These are phyloP conservation scores for Rauvolfia tetraphylla DNA, from an alignment of 257 asterid genomes.

Conservation along the genomic window DNA sequence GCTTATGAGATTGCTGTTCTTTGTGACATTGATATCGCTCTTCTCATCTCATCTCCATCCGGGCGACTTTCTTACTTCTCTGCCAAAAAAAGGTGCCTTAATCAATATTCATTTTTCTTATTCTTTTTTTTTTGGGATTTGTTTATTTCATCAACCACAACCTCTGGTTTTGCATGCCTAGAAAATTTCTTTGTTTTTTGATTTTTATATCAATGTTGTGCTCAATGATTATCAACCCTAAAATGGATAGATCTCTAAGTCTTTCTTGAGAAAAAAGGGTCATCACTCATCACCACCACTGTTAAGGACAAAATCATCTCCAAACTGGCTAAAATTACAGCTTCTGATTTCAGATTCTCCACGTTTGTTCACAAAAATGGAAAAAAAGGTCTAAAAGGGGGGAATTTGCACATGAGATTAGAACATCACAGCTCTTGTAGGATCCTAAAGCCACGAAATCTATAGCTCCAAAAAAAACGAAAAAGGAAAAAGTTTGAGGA, in stretches of 20 bases:
- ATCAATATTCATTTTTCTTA: neutral
- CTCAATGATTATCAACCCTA: too few relatives aligned
- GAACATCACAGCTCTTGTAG: too few relatives aligned
- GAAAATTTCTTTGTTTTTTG: too few relatives aligned
- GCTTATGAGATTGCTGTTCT: conserved; percentile 6
- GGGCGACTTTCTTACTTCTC: neutral
- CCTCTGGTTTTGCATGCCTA: neutral
- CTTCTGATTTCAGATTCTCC: neutral
- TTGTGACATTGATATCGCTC: conserved; percentile 4
- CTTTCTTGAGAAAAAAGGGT: neutral
- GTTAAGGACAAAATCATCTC: neutral
- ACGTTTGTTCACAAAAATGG: too few relatives aligned
- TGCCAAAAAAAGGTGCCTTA: neutral
- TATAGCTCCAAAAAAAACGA: too few relatives aligned
- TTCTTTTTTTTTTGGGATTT: neutral
- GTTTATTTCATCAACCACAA: too few relatives aligned
- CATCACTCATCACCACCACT: neutral
- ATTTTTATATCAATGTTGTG: neutral
- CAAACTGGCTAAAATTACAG: neutral
- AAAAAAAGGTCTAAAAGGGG: too few relatives aligned
- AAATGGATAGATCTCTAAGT: neutral
- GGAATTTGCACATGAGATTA: neutral
- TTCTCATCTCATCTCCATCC: neutral
- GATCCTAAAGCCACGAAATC: too few relatives aligned
- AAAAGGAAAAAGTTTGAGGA: too few relatives aligned